Percentiles rank a stretch among this genome's conserved stretches.
Evolutionary conservation across 2,329 filamentous ascomycete genomes (phyloP).

Genomic region (Stagonosporopsis cucurbitacearum): DNA sequence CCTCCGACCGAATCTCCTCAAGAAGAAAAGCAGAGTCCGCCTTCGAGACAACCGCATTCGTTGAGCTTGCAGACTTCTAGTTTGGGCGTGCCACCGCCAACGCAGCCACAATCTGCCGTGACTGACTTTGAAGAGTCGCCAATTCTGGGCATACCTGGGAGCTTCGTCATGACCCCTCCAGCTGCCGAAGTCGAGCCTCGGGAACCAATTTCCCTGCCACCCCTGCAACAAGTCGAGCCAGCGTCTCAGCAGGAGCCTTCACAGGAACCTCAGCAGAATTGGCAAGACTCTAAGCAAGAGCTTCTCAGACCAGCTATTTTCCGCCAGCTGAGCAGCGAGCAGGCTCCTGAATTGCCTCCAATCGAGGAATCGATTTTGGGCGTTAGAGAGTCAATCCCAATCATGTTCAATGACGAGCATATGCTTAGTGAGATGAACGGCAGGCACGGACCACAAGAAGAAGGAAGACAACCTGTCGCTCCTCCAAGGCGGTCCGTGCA

Average conservation of each 20-base stretch:
- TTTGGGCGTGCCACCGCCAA: constrained; percentile 36
- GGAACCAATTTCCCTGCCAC: constrained; percentile 2
- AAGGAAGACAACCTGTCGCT: constrained; percentile 20
- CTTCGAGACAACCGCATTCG: constrained; percentile 23
- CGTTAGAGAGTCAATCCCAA: constrained; percentile 62
- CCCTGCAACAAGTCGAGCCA: not conserved
- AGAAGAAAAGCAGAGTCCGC: constrained; percentile 4
- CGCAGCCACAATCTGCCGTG: constrained; percentile 42
- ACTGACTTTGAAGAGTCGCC: constrained; percentile 67
- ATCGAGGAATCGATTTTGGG: constrained; percentile 55
- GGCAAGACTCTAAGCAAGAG: constrained; percentile 27
- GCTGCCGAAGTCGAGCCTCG: constrained; percentile 9
- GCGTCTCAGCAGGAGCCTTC: not conserved
- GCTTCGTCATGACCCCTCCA: constrained; percentile 56
- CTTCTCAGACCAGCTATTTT: constrained; percentile 41
- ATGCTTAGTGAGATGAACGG: constrained; percentile 10
- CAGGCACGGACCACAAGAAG: constrained; percentile 5
- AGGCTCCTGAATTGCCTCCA: constrained; percentile 21
- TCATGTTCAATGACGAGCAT: constrained; percentile 57
- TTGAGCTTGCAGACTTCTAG: constrained; percentile 39
- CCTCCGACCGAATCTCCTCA: not conserved
- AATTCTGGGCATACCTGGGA: constrained; percentile 70
- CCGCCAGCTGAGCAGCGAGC: constrained; percentile 23
- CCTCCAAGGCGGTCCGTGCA: constrained; percentile 25
- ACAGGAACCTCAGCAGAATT: constrained; percentile 12